Conservation (phyloP, 306 rosid species). For the Begonia fuchsioides region DNA sequence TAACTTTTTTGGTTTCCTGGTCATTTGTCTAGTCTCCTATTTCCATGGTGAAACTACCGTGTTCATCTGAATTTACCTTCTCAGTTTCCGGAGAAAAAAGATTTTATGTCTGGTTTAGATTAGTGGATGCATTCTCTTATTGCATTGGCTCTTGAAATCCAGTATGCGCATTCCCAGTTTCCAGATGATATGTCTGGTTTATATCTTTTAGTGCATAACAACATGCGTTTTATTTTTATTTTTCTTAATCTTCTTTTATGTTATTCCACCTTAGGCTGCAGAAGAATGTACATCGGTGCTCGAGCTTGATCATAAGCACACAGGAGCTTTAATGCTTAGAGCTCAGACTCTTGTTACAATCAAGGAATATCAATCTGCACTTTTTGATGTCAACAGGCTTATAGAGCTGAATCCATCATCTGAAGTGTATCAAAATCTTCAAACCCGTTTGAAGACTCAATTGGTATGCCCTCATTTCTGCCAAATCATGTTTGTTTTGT, state of each 20-base stretch:
- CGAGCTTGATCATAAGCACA: not conserved
- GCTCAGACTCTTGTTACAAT: slow-evolving; percentile 1
- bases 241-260: not conserved
- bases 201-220: not conserved
- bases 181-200: no score
- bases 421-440: slow-evolving; percentile 85
- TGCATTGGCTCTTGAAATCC: no score
- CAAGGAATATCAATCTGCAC: slow-evolving; percentile 78
- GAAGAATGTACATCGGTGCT: slow-evolving; percentile 25
- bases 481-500: no score
- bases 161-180: no score
- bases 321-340: not conserved
- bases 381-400: slow-evolving; percentile 82
- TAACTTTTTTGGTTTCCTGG: no score
- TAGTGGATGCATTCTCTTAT: no score
- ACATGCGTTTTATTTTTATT: not conserved
- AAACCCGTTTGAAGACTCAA: slow-evolving; percentile 71
- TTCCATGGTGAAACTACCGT: no score
- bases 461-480: slow-evolving; percentile 42
- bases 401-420: slow-evolving; percentile 81
- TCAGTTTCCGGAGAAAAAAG: no score
- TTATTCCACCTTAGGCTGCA: slow-evolving; percentile 49
- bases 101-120: no score
- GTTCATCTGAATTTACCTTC: no score
- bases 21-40: no score